phyloP scores from a whole-genome alignment of 73 alveolate species.

The Paramecium sonneborni region DNA sequence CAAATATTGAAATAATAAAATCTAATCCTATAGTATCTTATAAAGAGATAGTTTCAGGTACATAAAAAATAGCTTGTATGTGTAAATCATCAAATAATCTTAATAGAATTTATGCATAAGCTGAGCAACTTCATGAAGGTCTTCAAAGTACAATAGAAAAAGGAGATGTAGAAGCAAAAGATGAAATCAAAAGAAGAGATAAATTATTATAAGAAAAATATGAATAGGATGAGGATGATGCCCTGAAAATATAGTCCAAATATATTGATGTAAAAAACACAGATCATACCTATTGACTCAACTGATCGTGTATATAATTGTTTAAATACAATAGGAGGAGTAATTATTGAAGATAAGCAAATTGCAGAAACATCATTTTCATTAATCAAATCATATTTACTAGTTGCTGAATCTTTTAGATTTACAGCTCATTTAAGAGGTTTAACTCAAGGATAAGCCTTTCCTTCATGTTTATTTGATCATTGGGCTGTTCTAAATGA shows the following conservation, averaged over 20 bases:
- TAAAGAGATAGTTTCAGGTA: slow-evolving; percentile 94
- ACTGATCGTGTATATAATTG: slow-evolving; percentile 96
- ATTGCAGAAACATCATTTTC: slow-evolving; percentile 95
- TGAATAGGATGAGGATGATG: slow-evolving; percentile 85
- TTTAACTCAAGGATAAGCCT: slow-evolving; percentile 98
- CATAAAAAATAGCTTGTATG: slow-evolving; percentile 85
- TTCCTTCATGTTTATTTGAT: slow-evolving; percentile 98
- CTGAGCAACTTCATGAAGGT: slow-evolving; percentile 93
- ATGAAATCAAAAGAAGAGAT: slow-evolving; percentile 93
- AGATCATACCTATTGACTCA: slow-evolving; percentile 85
- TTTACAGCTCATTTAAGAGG: slow-evolving; percentile 97
- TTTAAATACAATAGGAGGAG: slow-evolving; percentile 96
- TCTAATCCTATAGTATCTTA: slow-evolving; percentile 98
- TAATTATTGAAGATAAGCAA: slow-evolving; percentile 93
- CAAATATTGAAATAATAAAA: slow-evolving; percentile 90
- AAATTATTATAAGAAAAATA: slow-evolving; percentile 87
- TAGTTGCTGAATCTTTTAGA: slow-evolving; percentile 99
- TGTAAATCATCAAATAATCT: slow-evolving; percentile 99
- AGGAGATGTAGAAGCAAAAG: slow-evolving; percentile 75
- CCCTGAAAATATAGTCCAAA: slow-evolving; percentile 91
- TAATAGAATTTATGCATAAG: slow-evolving; percentile 91
- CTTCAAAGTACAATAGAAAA: slow-evolving; percentile 87
- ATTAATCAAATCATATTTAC: slow-evolving; percentile 96
- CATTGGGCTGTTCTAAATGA: slow-evolving; percentile 95
- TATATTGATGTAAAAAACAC: slow-evolving; percentile 91